A percentile compares a stretch with the other conserved stretches of the same genome.
These are phyloP conservation scores for Pholiota microspora DNA, from an alignment of 768 basidiomycete species.

Conservation along the genomic window DNA sequence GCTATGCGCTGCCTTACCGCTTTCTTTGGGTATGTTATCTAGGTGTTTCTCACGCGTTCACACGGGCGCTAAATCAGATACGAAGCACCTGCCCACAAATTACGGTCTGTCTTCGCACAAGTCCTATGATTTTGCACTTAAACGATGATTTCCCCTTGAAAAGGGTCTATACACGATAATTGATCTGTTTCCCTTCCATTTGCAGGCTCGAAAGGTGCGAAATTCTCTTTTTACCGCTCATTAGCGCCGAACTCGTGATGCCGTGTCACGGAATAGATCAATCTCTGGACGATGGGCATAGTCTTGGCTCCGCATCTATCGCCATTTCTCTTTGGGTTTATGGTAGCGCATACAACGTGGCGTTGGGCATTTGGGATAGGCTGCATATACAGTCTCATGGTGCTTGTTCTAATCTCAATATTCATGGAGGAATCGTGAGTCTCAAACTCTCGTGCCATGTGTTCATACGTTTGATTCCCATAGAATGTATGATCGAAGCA, in stretches of 20 bases:
- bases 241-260: not conserved
- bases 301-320: conserved; percentile 62
- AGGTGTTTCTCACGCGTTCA: not conserved
- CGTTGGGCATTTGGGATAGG: conserved; percentile 71
- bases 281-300: conserved; percentile 73
- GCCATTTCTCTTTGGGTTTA: conserved; percentile 66
- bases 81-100: conserved; percentile 59
- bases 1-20: conserved; percentile 57
- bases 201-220: conserved; percentile 60
- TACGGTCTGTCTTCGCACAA: conserved; percentile 34
- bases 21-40: conserved; percentile 48
- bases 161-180: conserved; percentile 60
- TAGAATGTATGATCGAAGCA: conserved; percentile 59
- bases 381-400: conserved; percentile 52
- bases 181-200: conserved; percentile 67
- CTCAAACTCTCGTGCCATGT: not conserved
- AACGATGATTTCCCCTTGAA: not conserved
- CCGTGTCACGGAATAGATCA: conserved; percentile 37
- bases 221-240: not conserved
- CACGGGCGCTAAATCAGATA: not conserved
- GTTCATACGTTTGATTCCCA: not conserved
- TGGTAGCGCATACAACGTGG: conserved; percentile 58
- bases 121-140: no score
- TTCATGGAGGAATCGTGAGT: conserved; percentile 64
- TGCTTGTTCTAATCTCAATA: conserved; percentile 55